A percentile compares a stretch with the other conserved stretches of the same genome.
Conservation (phyloP, 768 basidiomycete genomes). For the Aureoboletus auriporus region DNA sequence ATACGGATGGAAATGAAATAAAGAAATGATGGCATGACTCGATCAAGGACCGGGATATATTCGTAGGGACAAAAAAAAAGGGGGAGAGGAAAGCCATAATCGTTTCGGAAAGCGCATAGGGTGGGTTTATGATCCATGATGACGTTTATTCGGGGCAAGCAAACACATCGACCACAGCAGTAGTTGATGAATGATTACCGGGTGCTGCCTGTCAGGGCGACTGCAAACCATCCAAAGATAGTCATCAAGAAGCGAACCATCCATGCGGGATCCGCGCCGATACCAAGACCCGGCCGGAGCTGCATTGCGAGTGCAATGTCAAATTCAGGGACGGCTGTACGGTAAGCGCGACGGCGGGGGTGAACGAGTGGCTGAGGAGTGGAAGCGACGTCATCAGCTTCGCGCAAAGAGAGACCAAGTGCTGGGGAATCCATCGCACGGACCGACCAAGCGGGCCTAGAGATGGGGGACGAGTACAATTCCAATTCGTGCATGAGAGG, state of each 20-base stretch:
- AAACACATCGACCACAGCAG: too few relatives aligned
- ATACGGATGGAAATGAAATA: too few relatives aligned
- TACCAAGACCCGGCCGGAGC: conserved; percentile 64
- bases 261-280: conserved; percentile 73
- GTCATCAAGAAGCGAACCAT: conserved; percentile 77
- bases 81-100: too few relatives aligned
- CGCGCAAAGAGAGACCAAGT: conserved; percentile 15
- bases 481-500: conserved; percentile 16
- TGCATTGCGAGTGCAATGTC: conserved; percentile 79
- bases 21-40: too few relatives aligned
- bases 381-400: conserved; percentile 1
- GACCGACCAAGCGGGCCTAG: conserved; percentile 29
- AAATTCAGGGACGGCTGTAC: conserved; percentile 43
- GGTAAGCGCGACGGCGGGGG: conserved; percentile 27
- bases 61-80: too few relatives aligned
- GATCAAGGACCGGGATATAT: too few relatives aligned
- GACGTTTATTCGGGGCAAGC: too few relatives aligned
- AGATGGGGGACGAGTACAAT: conserved; percentile 3
- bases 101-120: too few relatives aligned
- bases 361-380: conserved; percentile 12
- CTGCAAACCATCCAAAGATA: conserved; percentile 73
- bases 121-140: too few relatives aligned
- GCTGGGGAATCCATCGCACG: conserved; percentile 22
- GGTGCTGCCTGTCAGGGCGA: conserved; percentile 42
- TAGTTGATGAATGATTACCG: too few relatives aligned